Conservation (phyloP, 441 rosid genomes). For the Aleurites moluccanus region DNA sequence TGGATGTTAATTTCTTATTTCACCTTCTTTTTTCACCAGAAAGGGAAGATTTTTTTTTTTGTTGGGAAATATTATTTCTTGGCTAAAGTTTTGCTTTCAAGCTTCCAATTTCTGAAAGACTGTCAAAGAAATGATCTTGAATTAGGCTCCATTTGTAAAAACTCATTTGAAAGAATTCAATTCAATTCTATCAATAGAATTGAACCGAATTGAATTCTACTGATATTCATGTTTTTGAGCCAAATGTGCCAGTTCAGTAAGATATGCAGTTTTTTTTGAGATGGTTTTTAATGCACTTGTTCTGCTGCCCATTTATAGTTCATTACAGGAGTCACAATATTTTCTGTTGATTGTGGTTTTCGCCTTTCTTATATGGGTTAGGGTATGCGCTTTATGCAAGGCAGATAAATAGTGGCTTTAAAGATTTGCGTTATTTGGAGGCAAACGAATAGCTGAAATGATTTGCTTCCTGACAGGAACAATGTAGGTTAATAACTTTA, state of each 20-base stretch:
- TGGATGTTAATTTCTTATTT: neutral
- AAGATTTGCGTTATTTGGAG: neutral
- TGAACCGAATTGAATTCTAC: no score
- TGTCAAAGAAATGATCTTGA: neutral
- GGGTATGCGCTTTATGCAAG: neutral
- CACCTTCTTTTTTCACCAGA: no score
- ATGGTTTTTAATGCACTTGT: neutral
- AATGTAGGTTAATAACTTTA: neutral
- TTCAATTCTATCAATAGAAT: no score
- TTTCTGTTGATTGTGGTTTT: neutral
- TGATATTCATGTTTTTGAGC: no score
- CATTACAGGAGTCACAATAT: neutral
- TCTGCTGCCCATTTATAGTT: neutral
- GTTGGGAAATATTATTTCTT: neutral
- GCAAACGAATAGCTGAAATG: neutral
- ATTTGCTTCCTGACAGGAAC: neutral
- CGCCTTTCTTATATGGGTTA: neutral
- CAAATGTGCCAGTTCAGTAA: neutral
- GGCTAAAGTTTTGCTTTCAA: neutral
- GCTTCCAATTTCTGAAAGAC: neutral
- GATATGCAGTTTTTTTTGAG: neutral
- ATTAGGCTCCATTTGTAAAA: no score
- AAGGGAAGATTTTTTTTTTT: neutral
- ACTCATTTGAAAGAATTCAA: no score
- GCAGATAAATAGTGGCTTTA: neutral